Percentiles rank a stretch among this genome's conserved stretches.
Conservation (phyloP, 2,329 filamentous ascomycete species). For the Cadophora sp. region DNA sequence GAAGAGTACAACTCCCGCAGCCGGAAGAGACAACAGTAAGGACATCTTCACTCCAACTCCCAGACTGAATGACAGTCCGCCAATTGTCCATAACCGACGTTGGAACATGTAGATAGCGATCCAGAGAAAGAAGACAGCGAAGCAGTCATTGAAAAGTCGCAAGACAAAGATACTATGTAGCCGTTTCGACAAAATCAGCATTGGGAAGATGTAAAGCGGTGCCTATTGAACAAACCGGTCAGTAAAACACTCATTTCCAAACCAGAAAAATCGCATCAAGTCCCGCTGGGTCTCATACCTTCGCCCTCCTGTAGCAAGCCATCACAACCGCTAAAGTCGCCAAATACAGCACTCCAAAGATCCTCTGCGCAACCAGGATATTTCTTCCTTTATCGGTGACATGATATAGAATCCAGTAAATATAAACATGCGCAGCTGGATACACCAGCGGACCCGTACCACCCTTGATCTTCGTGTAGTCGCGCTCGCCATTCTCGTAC, state of each 20-base stretch:
- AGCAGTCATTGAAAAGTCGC: slow-evolving; percentile 94
- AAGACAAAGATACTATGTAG: slow-evolving; percentile 93
- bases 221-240: slow-evolving; percentile 54
- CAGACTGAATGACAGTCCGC: slow-evolving; percentile 74
- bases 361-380: slow-evolving; percentile 79
- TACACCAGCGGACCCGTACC: slow-evolving; percentile 94
- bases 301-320: slow-evolving; percentile 78
- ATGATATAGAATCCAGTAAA: slow-evolving; percentile 80
- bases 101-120: slow-evolving; percentile 81
- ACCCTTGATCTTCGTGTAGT: slow-evolving; percentile 86
- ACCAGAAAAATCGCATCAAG: neutral
- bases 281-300: slow-evolving; percentile 52
- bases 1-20: slow-evolving; percentile 77
- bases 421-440: slow-evolving; percentile 91
- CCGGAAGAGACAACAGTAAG: slow-evolving; percentile 81
- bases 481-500: slow-evolving; percentile 82
- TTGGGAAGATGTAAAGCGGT: slow-evolving; percentile 85
- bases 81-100: slow-evolving; percentile 74
- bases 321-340: slow-evolving; percentile 78
- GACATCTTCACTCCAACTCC: slow-evolving; percentile 97
- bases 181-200: slow-evolving; percentile 88
- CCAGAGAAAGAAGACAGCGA: slow-evolving; percentile 86
- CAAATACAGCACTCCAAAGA: slow-evolving; percentile 85
- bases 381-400: slow-evolving; percentile 78
- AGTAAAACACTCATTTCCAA: neutral